Conservation (phyloP, 306 rosid species). For the Vigna mungo region DNA sequence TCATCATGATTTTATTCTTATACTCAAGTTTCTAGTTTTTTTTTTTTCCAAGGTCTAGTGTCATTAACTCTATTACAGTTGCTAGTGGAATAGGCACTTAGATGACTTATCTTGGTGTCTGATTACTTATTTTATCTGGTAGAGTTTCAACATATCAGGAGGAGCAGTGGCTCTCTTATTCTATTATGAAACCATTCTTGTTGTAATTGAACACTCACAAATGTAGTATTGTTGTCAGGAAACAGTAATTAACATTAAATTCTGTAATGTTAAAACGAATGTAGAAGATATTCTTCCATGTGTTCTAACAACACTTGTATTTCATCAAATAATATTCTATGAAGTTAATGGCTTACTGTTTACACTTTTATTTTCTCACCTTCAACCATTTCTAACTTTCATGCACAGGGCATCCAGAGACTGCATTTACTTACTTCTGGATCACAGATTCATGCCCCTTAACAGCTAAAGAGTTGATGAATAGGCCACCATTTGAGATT, state of each 20-base stretch:
- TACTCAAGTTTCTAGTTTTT: background rate
- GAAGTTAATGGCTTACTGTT: background rate
- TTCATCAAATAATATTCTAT: conserved; percentile 9
- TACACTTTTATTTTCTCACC: conserved; percentile 7
- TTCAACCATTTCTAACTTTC: conserved; percentile 1
- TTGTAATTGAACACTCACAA: background rate
- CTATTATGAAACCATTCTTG: background rate
- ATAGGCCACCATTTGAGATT: conserved; percentile 84
- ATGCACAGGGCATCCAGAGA: conserved; percentile 74
- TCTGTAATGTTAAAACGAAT: background rate
- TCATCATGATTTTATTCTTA: background rate
- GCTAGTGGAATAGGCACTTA: background rate
- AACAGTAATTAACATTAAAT: conserved; percentile 21
- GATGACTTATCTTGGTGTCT: background rate
- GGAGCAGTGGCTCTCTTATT: background rate
- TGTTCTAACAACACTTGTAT: background rate
- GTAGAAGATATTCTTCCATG: background rate
- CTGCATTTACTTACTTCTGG: conserved; percentile 87
- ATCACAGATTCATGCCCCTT: conserved; percentile 93
- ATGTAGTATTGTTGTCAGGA: background rate
- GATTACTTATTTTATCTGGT: background rate
- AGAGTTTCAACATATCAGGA: background rate
- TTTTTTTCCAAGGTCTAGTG: background rate
- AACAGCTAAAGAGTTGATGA: conserved; percentile 75
- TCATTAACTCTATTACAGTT: background rate